Base-by-base conservation (phyloP, 192 early-diverging fungal species). In the Backusella tarrabulga region DNA sequence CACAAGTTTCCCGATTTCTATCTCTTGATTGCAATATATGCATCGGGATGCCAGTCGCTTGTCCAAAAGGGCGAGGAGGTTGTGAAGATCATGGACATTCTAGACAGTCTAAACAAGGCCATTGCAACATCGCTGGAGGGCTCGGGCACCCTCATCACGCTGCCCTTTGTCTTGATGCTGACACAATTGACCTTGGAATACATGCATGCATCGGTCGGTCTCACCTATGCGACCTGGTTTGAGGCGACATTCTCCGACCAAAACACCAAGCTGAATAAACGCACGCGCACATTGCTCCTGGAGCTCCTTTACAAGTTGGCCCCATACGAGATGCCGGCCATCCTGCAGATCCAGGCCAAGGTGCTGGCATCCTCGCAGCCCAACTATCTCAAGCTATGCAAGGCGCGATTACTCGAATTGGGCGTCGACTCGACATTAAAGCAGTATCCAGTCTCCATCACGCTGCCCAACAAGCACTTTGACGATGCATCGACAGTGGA, bases 261-360 rank as follows among this genome's bases (percentile, higher is more conserved):
- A 72, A 26, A 52, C 26, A 72, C n/a, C 32, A 29, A 34, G 4
- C 36, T 46, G 9, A 46, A 29, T 40, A 72, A 72, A 44, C 40
- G 44, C 15, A 50, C 40, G 7, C 40, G 71, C 4, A 40, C 40
- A 34, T 19, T 46, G 32, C 41, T 72, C 5, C 7, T 72, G 26
- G 29, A 72, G 0, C 44, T 40, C 6, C 41, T 72, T 15, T n/a
- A 54, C 26, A 44, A 29, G 14, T 15, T 46, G 41, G n/a, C 34
- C 0, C 41, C 71, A 17, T 72, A 29, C 32, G 71, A 72, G 26
- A 34, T 32, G 32, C 71, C 71, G 2, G 71, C 71, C 29, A 52
- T 72, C 12, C 71, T 72, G 7, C 71, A 72, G 42, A 72, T 72
- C 71, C 71, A 72, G 6, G 40, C 42, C 23, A 72, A 34, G 12